Percentiles rank a stretch among this genome's conserved stretches.
Evolutionary conservation across 169 alveolate genomes (phyloP).

Genomic region (Plasmodium coatneyi): DNA sequence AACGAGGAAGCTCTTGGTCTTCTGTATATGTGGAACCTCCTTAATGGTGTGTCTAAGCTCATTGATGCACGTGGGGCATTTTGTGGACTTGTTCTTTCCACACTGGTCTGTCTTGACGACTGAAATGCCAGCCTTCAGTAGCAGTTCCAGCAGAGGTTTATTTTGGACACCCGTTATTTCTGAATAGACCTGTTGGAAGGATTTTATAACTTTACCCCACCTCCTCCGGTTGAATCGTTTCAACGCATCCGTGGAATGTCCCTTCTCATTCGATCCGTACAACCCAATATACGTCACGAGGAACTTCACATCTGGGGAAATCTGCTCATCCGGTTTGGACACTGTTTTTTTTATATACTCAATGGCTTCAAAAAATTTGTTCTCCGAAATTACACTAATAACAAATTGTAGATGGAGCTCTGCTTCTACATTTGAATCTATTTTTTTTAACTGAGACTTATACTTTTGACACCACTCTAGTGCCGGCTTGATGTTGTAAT

Average conservation of each 20-base stretch:
- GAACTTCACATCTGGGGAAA: constrained; percentile 23
- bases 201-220: constrained; percentile 41
- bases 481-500: constrained; percentile 50
- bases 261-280: not conserved
- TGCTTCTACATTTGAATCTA: constrained; percentile 71
- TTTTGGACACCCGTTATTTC: constrained; percentile 65
- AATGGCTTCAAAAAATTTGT: constrained; percentile 58
- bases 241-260: not conserved
- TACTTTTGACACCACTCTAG: constrained; percentile 67
- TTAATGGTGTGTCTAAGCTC: constrained; percentile 82
- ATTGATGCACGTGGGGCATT: constrained; percentile 89
- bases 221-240: constrained; percentile 14
- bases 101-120: constrained; percentile 86
- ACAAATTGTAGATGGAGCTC: constrained; percentile 78
- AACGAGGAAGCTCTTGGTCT: constrained; percentile 83
- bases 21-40: constrained; percentile 85
- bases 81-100: constrained; percentile 79
- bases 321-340: not conserved
- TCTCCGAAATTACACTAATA: constrained; percentile 56
- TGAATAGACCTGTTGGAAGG: constrained; percentile 39
- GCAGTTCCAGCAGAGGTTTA: constrained; percentile 79
- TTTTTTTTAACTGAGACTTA: constrained; percentile 69
- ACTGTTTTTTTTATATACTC: constrained; percentile 64
- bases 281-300: constrained; percentile 48
- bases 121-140: constrained; percentile 86